Base-by-base conservation (phyloP, 163 green algal species). In the Chloromonas sp. region DNA sequence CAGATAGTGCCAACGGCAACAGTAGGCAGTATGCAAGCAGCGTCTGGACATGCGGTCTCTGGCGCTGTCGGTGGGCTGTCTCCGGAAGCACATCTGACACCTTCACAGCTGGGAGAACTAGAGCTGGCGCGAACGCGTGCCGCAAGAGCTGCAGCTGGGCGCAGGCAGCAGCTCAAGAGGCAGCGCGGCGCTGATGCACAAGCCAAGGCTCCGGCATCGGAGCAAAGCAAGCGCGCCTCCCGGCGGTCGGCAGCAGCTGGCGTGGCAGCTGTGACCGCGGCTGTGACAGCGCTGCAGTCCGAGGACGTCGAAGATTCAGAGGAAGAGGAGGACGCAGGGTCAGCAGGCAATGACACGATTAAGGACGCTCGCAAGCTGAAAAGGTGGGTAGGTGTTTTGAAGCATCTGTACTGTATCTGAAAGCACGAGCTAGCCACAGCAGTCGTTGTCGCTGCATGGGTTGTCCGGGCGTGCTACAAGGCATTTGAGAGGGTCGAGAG, bases 91-190 rank as follows among this genome's bases (percentile, higher is more conserved):
- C 66, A 76, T 11, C 79, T 84, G 81, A 86, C 82, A 14, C 61
- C 82, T 0, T 90, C 86, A 0, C 87, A 93, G 82, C 86, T 87
- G 58, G 86, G 84, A 8, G 90, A 93, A 83, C 85, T 93, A 3
- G 89, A 91, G 70, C 86, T 91, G 58, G 90, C 90, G 0, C 74
- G 87, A 11, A 62, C 82, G 14, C 84, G 90, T 0, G 90, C 88
- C 1, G 82, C 92, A 61, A 87, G 88, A 8, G 90, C 89, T 15
- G 89, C 89, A 58, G 84, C 83, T 0, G 83, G 86, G 0, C 79
- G 86, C 15, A 88, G 1, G 74, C 70, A 83, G 81, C 77, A 81
- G 74, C 81, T 62, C 0, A 62, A 59, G 71, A 14, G 14, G 71
- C 71, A 14, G 14, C 71, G 71, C 71, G 13, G 71, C 11, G 13